These are phyloP conservation scores for Fusarium temperatum DNA, from an alignment of 2,329 filamentous ascomycete species.

Conservation along the genomic window DNA sequence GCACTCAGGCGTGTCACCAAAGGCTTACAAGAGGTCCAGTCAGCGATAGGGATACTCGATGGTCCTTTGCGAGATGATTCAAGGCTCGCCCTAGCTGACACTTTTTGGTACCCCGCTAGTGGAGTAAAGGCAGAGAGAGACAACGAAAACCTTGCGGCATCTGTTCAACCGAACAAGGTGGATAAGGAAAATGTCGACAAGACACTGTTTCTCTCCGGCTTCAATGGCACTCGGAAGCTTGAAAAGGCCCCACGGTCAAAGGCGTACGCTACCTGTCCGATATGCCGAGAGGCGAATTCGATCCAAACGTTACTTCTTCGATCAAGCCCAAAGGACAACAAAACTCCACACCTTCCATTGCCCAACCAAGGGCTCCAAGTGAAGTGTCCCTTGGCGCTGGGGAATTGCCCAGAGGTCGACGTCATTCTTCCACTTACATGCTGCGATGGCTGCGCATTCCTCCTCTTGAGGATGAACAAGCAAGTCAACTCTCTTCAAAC, in stretches of 20 bases:
- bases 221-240: not conserved
- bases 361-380: not conserved
- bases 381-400: not conserved
- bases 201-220: not conserved
- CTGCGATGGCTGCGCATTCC: not conserved
- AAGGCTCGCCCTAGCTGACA: not conserved
- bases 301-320: not conserved
- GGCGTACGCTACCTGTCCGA: not conserved
- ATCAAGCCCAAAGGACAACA: not conserved
- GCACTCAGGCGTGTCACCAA: not conserved
- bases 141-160: not conserved
- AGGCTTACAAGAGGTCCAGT: not conserved
- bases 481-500: accelerated
- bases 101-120: not conserved
- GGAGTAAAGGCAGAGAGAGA: not conserved
- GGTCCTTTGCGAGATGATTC: not conserved
- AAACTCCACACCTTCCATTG: not conserved
- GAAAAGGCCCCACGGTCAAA: not conserved
- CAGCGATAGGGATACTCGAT: not conserved
- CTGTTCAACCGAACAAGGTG: not conserved
- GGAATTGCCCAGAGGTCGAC: not conserved
- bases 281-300: not conserved
- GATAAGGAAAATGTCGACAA: not conserved
- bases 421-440: not conserved
- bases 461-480: not conserved